These are phyloP conservation scores for Cicer judaicum DNA, from an alignment of 306 rosid species.

Conservation along the genomic window DNA sequence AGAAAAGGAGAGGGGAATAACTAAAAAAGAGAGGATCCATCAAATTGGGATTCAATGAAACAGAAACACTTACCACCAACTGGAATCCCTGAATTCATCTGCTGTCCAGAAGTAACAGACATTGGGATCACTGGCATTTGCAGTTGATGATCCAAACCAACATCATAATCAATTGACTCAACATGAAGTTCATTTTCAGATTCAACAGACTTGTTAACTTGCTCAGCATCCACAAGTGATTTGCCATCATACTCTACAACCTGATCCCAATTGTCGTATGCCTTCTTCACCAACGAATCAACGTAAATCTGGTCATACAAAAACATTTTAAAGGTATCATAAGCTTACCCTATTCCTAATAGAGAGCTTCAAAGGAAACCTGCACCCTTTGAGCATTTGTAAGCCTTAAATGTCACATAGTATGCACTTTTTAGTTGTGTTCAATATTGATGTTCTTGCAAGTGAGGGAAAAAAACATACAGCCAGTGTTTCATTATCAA, in stretches of 20 bases:
- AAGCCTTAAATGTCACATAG: constrained; percentile 30
- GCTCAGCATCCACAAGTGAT: constrained; percentile 65
- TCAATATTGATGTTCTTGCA: constrained; percentile 19
- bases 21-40: background rate
- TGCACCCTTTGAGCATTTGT: constrained; percentile 28
- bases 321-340: constrained; percentile 38
- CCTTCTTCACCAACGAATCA: constrained; percentile 90
- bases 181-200: constrained; percentile 63
- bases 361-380: constrained; percentile 31
- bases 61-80: constrained; percentile 61
- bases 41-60: constrained; percentile 36
- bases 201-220: constrained; percentile 49
- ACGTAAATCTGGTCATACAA: constrained; percentile 78
- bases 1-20: background rate
- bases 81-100: constrained; percentile 58
- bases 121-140: constrained; percentile 51
- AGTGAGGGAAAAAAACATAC: constrained; percentile 28
- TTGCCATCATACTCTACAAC: constrained; percentile 93
- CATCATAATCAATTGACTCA: constrained; percentile 53
- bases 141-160: constrained; percentile 62
- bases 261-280: constrained; percentile 92
- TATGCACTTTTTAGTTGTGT: constrained; percentile 11
- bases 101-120: constrained; percentile 67
- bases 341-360: constrained; percentile 32
- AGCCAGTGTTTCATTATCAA: constrained; percentile 4